Conservation (phyloP, 805 yeast species). For the Candida schatavii region DNA sequence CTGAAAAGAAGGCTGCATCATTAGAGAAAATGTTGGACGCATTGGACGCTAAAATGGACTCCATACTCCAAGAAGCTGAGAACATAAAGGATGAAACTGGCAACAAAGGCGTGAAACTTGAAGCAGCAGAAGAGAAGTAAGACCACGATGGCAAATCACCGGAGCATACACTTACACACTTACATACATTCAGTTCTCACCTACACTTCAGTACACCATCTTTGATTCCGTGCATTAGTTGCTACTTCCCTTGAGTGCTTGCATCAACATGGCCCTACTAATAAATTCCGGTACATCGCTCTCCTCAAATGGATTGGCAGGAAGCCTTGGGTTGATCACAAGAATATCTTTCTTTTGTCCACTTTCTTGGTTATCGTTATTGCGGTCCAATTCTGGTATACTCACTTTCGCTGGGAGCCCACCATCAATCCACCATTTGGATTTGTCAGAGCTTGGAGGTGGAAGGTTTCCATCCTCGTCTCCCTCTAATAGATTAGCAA, state of each 20-base stretch:
- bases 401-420: constrained; percentile 71
- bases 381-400: constrained; percentile 39
- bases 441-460: constrained; percentile 79
- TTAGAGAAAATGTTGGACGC: constrained; percentile 64
- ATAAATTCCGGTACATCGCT: constrained; percentile 54
- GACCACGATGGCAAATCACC: too few relatives aligned
- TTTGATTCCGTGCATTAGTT: too few relatives aligned
- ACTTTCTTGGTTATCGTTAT: neutral
- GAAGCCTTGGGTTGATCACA: constrained; percentile 65
- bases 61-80: constrained; percentile 50
- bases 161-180: too few relatives aligned
- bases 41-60: constrained; percentile 63
- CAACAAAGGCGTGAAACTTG: neutral
- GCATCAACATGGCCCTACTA: constrained; percentile 13
- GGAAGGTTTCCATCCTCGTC: constrained; percentile 51
- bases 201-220: too few relatives aligned
- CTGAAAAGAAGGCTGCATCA: constrained; percentile 59
- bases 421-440: constrained; percentile 91
- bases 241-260: neutral
- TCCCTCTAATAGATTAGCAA: constrained; percentile 20
- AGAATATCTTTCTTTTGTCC: constrained; percentile 7
- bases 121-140: neutral
- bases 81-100: constrained; percentile 10
- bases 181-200: too few relatives aligned
- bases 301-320: constrained; percentile 69